Evolutionary conservation across 2,329 filamentous ascomycete genomes (phyloP).

Genomic region (Drechslerella dactyloides): DNA sequence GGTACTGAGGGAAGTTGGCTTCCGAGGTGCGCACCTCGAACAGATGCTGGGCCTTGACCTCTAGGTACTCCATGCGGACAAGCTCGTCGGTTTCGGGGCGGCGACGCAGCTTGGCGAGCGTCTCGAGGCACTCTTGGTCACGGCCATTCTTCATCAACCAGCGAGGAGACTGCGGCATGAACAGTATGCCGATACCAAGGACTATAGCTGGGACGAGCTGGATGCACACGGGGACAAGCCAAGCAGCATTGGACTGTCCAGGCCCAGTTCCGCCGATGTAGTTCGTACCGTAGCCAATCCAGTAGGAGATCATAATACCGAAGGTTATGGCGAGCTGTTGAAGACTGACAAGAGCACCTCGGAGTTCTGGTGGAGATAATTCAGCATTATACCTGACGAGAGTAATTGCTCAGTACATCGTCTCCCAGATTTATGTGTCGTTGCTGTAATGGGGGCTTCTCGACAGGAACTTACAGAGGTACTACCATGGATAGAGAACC

Average conservation of each 20-base stretch:
- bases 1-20: conserved; percentile 59
- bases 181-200: conserved; percentile 58
- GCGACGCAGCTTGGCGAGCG: conserved; percentile 62
- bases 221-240: conserved; percentile 61
- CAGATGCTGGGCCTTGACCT: conserved; percentile 62
- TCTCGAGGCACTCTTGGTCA: conserved; percentile 62
- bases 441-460: conserved; percentile 60
- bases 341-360: conserved; percentile 61
- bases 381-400: conserved; percentile 59
- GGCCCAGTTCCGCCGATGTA: conserved; percentile 57
- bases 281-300: conserved; percentile 60
- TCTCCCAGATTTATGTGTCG: too few relatives aligned
- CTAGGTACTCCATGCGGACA: conserved; percentile 63
- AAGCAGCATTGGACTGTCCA: conserved; percentile 59
- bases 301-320: conserved; percentile 60
- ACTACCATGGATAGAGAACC: conserved; percentile 73
- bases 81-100: conserved; percentile 62
- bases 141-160: conserved; percentile 63
- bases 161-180: conserved; percentile 65
- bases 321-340: conserved; percentile 59
- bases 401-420: too few relatives aligned
- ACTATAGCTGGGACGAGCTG: conserved; percentile 59
- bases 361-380: conserved; percentile 62
- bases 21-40: conserved; percentile 61
- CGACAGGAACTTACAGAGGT: conserved; percentile 60